Conservation (phyloP, 768 basidiomycete genomes). For the Suillus subluteus region DNA sequence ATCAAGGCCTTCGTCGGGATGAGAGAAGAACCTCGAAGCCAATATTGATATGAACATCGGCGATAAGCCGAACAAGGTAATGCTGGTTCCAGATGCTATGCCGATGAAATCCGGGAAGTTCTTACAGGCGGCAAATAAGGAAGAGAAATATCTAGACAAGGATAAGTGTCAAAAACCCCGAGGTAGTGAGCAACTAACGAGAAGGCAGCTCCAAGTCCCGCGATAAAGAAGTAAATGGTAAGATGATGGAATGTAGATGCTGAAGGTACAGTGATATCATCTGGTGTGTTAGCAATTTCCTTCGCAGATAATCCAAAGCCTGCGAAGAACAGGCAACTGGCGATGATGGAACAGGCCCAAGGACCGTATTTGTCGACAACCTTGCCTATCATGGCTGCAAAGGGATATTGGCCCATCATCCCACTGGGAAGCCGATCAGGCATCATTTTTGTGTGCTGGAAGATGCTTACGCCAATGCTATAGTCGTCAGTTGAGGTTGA, state of each 20-base stretch:
- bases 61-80: conserved; percentile 81
- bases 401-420: conserved; percentile 81
- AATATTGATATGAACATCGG: conserved; percentile 72
- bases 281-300: conserved; percentile 54
- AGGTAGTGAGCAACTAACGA: conserved; percentile 56
- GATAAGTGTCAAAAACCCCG: neutral
- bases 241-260: conserved; percentile 53
- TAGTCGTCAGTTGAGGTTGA: conserved; percentile 79
- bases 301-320: conserved; percentile 68
- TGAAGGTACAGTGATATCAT: conserved; percentile 40
- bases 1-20: conserved; percentile 45
- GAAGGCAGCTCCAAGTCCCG: conserved; percentile 70
- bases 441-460: neutral
- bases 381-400: conserved; percentile 70
- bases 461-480: conserved; percentile 67
- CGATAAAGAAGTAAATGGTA: conserved; percentile 60
- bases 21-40: conserved; percentile 64
- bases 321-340: conserved; percentile 57
- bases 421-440: conserved; percentile 49
- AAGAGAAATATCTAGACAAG: conserved; percentile 61
- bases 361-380: conserved; percentile 71
- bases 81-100: conserved; percentile 64
- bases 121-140: conserved; percentile 75
- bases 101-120: conserved; percentile 69
- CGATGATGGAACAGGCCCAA: conserved; percentile 64